Conservation (phyloP, 2,329 filamentous ascomycete species). For the Eutypella sp. region DNA sequence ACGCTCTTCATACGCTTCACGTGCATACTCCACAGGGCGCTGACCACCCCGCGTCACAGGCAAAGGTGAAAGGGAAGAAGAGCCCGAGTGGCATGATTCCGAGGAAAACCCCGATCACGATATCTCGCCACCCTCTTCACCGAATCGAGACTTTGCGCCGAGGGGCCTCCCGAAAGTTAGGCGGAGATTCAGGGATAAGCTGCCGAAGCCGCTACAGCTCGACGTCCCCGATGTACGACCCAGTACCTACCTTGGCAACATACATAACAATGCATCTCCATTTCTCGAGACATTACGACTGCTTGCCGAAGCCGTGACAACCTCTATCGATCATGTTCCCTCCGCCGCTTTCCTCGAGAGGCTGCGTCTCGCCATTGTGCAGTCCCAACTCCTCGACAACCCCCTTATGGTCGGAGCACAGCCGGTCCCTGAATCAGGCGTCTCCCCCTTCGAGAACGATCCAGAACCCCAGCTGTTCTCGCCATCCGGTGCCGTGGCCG, state of each 20-base stretch:
- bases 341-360: constrained; percentile 28
- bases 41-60: constrained; percentile 19
- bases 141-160: constrained; percentile 27
- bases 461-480: constrained; percentile 22
- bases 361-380: constrained; percentile 27
- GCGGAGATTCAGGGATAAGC: constrained; percentile 23
- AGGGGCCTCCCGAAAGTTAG: constrained; percentile 26
- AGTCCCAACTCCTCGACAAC: constrained; percentile 28
- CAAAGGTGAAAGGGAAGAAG: constrained; percentile 23
- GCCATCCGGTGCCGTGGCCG: constrained; percentile 24
- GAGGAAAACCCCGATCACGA: constrained; percentile 18
- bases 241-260: constrained; percentile 18
- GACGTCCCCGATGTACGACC: constrained; percentile 18
- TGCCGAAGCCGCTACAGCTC: constrained; percentile 21
- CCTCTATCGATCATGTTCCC: constrained; percentile 27
- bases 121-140: constrained; percentile 24
- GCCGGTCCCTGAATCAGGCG: constrained; percentile 13
- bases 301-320: constrained; percentile 25
- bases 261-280: constrained; percentile 23
- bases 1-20: constrained; percentile 1
- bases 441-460: constrained; percentile 14
- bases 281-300: constrained; percentile 19
- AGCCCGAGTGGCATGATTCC: constrained; percentile 22
- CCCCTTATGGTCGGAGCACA: constrained; percentile 24
- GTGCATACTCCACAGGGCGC: constrained; percentile 6